Evolutionary conservation across 1,139 yeast species (phyloP).

Genomic region (Pichia sp.): DNA sequence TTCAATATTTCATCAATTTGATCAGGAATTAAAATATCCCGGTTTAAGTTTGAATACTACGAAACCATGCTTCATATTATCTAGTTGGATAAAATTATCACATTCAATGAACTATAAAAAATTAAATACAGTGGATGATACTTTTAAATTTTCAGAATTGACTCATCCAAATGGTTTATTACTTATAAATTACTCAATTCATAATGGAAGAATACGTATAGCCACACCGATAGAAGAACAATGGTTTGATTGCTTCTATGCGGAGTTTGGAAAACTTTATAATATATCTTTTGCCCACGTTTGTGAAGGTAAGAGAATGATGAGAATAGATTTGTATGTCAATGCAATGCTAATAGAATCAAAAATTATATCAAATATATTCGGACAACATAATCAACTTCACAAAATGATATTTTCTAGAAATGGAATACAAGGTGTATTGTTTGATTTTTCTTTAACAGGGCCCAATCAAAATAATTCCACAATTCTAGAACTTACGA

Average conservation of each 20-base stretch:
- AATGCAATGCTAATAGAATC: slow-evolving; percentile 33
- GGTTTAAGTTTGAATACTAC: background rate
- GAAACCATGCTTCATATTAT: slow-evolving; percentile 1
- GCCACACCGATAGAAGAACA: slow-evolving; percentile 13
- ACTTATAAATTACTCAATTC: slow-evolving; percentile 13
- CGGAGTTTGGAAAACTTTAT: slow-evolving; percentile 24
- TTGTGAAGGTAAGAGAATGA: slow-evolving; percentile 15
- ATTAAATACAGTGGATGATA: background rate
- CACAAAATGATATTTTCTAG: background rate
- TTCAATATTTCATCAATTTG: slow-evolving; percentile 1
- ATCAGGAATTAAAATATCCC: background rate
- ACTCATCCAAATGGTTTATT: slow-evolving; percentile 1
- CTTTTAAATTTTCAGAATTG: slow-evolving; percentile 1
- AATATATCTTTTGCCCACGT: slow-evolving; percentile 26
- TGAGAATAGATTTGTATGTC: slow-evolving; percentile 30
- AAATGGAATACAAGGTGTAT: background rate
- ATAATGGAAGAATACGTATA: slow-evolving; percentile 13
- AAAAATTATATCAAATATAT: slow-evolving; percentile 21
- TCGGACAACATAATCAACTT: slow-evolving; percentile 3
- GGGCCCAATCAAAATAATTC: background rate
- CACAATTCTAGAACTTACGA: slow-evolving; percentile 9
- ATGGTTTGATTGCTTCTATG: slow-evolving; percentile 25
- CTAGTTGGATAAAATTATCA: slow-evolving; percentile 6
- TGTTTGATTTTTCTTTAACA: slow-evolving; percentile 7
- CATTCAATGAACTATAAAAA: background rate